A percentile compares a stretch with the other conserved stretches of the same genome.
Conservation (phyloP, 371 early-diverging fungal genomes). For the Lichtheimia ornata region DNA sequence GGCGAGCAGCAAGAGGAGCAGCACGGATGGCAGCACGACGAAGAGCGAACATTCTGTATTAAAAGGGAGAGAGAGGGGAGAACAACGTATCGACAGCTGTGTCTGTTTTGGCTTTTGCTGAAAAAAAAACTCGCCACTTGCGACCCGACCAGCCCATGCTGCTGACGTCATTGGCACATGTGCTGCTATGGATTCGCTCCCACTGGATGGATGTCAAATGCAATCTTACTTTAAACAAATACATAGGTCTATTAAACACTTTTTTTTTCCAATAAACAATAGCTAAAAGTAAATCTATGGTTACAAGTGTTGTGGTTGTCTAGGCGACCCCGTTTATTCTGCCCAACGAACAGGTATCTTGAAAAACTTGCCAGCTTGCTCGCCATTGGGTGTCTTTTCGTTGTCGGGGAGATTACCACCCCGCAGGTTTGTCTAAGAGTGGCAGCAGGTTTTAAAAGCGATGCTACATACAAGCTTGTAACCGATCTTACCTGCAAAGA, state of each 20-base stretch:
- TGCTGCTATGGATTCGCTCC: neutral
- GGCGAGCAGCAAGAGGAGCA: slow-evolving; percentile 27
- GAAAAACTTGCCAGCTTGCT: slow-evolving; percentile 15
- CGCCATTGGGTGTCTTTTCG: slow-evolving; percentile 15
- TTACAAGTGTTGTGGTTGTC: too few relatives aligned
- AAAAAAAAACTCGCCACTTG: slow-evolving; percentile 14
- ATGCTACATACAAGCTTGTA: too few relatives aligned
- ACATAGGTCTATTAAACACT: neutral
- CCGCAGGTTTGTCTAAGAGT: slow-evolving; percentile 26
- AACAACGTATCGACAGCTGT: slow-evolving; percentile 2
- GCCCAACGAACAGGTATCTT: slow-evolving; percentile 24
- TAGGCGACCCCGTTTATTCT: neutral
- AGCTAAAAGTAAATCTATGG: neutral
- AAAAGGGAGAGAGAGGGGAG: slow-evolving; percentile 5
- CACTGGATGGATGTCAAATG: too few relatives aligned
- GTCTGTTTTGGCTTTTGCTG: slow-evolving; percentile 1
- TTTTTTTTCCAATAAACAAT: too few relatives aligned
- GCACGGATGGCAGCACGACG: slow-evolving; percentile 37
- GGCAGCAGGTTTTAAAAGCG: too few relatives aligned
- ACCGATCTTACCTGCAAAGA: slow-evolving; percentile 37
- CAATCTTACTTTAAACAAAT: neutral
- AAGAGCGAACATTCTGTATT: slow-evolving; percentile 29
- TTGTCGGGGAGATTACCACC: slow-evolving; percentile 20
- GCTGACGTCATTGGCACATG: slow-evolving; percentile 7
- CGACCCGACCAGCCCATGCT: neutral